Base-by-base conservation (phyloP, 2,329 filamentous ascomycete species). In the Clathrospora elynae region DNA sequence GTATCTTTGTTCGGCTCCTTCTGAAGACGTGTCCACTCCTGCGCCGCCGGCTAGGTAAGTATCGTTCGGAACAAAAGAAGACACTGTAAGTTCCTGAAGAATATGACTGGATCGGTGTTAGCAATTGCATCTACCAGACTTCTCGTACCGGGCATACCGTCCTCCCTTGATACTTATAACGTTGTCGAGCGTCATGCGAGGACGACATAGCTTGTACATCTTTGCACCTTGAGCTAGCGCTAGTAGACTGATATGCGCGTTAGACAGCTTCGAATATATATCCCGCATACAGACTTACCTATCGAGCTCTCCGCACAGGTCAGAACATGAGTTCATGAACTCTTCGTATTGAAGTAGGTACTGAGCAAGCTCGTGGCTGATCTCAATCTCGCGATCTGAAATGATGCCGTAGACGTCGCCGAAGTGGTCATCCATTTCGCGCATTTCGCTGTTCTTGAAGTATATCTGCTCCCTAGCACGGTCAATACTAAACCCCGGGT, bases 331-430 rank as follows among this genome's bases (percentile, higher is more conserved):
- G 3, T 82, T 72, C 7, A 99, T 77, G 5, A 82, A 66, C 1
- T 79, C 74, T 61, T 92, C 85, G 51, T 87, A 81, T 49, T 83
- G 74, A 1, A 96, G 73, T 11, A 96, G 75, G 24, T 76, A 78
- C 32, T 87, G 81, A 1, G 88, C 83, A 19, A 99, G 80, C 3
- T 80, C 75, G 59, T 96, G 87, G 0, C 93, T 79, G 29, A 97
- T 88, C 55, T 96, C 88, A 30, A 96, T 91, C 66, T 99, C 92
- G 41, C 83, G 83, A 61, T 96, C 91, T 87, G 88, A 87, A 42
- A 99, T 96, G 43, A 83, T 78, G 24, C 87, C 84, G 59, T 92
- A 92, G 19, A 95, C 79, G 66, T 97, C 92, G 8, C 93, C 93
- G 53, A 90, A 85, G 42, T 86, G 80, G 7, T 80, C 76, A 61